Evolutionary conservation across 2,329 filamentous ascomycete genomes (phyloP).

Genomic region (Aspergillus eucalypticola): DNA sequence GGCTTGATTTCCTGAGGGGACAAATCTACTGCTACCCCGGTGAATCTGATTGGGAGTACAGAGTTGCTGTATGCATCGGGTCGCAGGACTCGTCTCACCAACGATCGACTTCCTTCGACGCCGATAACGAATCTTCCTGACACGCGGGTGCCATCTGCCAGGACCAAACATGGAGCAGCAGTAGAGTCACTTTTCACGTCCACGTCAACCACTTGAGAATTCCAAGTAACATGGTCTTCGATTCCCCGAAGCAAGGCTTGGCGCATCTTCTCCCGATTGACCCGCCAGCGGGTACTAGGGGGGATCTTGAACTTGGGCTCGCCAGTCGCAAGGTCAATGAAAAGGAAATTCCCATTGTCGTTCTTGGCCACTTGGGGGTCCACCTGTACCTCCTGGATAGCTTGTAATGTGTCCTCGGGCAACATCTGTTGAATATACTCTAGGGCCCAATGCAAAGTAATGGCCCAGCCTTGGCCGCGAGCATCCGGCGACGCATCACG

Average conservation of each 20-base stretch:
- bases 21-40: constrained; percentile 31
- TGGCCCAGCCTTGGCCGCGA: constrained; percentile 31
- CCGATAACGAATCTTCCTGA: constrained; percentile 22
- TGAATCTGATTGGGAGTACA: constrained; percentile 25
- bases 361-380: constrained; percentile 25
- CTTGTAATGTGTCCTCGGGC: constrained; percentile 16
- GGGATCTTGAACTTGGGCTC: constrained; percentile 33
- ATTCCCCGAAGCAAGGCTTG: constrained; percentile 22
- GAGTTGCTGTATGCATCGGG: constrained; percentile 24
- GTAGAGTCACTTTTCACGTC: neutral
- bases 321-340: constrained; percentile 32
- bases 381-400: constrained; percentile 25
- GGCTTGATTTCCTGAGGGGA: constrained; percentile 59
- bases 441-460: constrained; percentile 30
- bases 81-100: constrained; percentile 25
- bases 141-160: constrained; percentile 13
- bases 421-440: constrained; percentile 25
- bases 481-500: constrained; percentile 27
- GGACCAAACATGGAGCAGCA: constrained; percentile 1
- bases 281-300: constrained; percentile 29
- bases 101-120: constrained; percentile 25
- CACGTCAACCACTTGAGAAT: constrained; percentile 15
- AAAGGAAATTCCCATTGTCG: constrained; percentile 30
- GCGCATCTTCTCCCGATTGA: constrained; percentile 28
- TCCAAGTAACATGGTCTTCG: constrained; percentile 26